These are phyloP conservation scores for Thamnidium elegans DNA, from an alignment of 192 early-diverging fungal genomes.

Conservation along the genomic window DNA sequence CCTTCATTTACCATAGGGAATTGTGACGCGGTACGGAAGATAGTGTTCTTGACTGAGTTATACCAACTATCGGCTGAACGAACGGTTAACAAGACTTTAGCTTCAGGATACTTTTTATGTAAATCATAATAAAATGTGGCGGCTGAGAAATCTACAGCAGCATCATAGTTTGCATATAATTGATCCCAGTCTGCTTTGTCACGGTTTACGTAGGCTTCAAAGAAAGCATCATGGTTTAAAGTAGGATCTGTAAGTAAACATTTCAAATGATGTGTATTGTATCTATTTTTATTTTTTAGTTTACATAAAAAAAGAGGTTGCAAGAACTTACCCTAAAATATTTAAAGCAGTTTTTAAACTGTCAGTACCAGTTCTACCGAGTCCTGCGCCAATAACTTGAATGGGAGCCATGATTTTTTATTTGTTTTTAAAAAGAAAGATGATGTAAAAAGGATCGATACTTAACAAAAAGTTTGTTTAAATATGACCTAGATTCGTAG, in stretches of 20 bases:
- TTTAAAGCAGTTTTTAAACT: conserved; percentile 22
- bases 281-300: conserved; percentile 9
- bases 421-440: no score
- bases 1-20: neutral
- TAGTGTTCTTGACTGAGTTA: conserved; percentile 13
- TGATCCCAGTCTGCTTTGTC: conserved; percentile 20
- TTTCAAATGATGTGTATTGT: conserved; percentile 25
- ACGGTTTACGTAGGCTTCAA: conserved; percentile 1
- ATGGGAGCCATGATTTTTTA: conserved; percentile 11
- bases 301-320: neutral
- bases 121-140: conserved; percentile 20
- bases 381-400: conserved; percentile 29
- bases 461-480: no score
- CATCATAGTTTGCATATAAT: conserved; percentile 13
- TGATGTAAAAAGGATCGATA: no score
- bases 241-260: conserved; percentile 10
- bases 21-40: neutral
- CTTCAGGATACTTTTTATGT: conserved; percentile 22
- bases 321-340: conserved; percentile 12
- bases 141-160: conserved; percentile 22
- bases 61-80: conserved; percentile 25
- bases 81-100: conserved; percentile 27
- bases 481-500: no score
- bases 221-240: neutral
- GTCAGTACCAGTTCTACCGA: conserved; percentile 28